Evolutionary conservation across 352 stramenopile genomes (phyloP).

Genomic region (Phytophthora litchii): DNA sequence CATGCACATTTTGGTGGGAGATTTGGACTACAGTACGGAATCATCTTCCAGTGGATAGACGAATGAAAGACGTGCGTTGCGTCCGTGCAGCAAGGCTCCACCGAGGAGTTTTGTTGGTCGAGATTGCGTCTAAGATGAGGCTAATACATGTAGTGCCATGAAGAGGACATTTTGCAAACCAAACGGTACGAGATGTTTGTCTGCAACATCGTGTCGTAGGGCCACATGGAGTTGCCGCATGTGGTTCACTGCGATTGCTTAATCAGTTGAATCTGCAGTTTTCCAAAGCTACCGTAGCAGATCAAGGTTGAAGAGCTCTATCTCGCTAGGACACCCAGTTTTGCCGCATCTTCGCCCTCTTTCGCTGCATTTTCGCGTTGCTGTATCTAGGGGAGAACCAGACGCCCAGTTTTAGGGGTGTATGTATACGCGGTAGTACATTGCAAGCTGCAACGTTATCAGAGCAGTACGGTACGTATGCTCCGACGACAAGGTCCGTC

Average conservation of each 20-base stretch:
- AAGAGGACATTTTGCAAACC: neutral
- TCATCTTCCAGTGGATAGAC: no score
- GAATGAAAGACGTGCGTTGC: no score
- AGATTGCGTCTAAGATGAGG: no score
- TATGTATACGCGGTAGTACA: no score
- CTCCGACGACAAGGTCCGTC: slow-evolving; percentile 8
- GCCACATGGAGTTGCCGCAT: slow-evolving; percentile 1
- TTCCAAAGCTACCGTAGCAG: no score
- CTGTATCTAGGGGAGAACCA: neutral
- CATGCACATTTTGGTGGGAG: no score
- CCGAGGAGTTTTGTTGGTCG: no score
- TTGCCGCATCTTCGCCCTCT: neutral
- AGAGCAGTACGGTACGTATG: slow-evolving; percentile 1
- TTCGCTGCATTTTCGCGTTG: slow-evolving; percentile 12
- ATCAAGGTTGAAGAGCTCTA: no score
- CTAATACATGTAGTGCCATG: no score
- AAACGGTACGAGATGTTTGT: slow-evolving; percentile 5
- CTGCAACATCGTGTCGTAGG: slow-evolving; percentile 12
- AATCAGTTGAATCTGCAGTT: neutral
- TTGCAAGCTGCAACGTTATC: slow-evolving; percentile 9
- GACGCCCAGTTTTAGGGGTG: slow-evolving; percentile 6
- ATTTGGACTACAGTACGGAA: no score
- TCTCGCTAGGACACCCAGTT: neutral
- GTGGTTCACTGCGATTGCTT: slow-evolving; percentile 8
- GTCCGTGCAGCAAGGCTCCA: no score